Base-by-base conservation (phyloP, 805 yeast species). In the Ogataea pini region DNA sequence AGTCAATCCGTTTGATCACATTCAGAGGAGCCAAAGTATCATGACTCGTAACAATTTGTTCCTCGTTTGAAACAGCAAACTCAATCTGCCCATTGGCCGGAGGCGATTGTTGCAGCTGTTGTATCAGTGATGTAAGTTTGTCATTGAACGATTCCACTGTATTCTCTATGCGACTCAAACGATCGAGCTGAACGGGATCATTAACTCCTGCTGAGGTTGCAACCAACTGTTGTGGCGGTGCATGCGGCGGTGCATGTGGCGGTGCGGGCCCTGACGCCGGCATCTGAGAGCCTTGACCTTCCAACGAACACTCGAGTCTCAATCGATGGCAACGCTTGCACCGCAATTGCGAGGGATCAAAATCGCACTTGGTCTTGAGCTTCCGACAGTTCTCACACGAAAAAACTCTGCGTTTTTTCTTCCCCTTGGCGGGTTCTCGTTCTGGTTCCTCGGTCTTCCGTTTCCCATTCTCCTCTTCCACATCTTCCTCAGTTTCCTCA, bases 281-380 rank as follows among this genome's bases (percentile, higher is more conserved):
- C 5, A 7, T 25, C 31, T 20, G 24, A 33, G 27, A 28, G 16
- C 19, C 39, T 6, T 34, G 24, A 28, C 25, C 38, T 14, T 31
- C 67, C 36, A 80, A 56, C 0, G 83, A 77, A 51, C 86, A 81
- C 0, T 68, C 71, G 7, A 79, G 56, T 36, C 73, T 62, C 33
- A 80, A 56, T 24, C 79, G 70, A 36, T 63, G 66, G 52, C 86
- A 81, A 24, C 85, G 67, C 47, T 77, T 78, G 54, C 86, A 81
- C 52, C 72, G 72, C 4, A 70, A 72, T 10, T 61, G 58, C 2
- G 64, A 56, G 0, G 72, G 70, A 36, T 76, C 78, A 53, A 71
- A 73, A 49, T 77, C 82, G 60, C 86, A 81, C 48, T 83, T 70
- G 1, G 85, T 80, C 58, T 81, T 81, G 49, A 79, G 69, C 57